These are phyloP conservation scores for Claviceps sp. DNA, from an alignment of 2,329 filamentous ascomycete genomes.

Conservation along the genomic window DNA sequence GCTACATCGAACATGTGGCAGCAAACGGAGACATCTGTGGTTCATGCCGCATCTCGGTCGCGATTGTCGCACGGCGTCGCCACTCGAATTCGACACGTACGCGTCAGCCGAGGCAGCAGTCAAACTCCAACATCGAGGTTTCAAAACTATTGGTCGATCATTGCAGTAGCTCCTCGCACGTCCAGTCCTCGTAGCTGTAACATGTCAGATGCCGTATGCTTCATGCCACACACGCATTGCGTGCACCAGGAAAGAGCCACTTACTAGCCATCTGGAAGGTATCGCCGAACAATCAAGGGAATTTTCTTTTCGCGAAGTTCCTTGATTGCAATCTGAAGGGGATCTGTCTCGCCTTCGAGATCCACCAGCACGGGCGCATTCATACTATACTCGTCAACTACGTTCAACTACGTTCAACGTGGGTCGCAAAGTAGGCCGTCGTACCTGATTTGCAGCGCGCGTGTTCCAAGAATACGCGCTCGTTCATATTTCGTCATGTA, in stretches of 20 bases:
- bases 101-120: constrained; percentile 4
- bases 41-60: too few relatives aligned
- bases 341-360: constrained; percentile 93
- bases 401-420: too few relatives aligned
- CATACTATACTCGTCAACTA: constrained; percentile 47
- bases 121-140: constrained; percentile 6
- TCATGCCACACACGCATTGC: neutral
- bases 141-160: constrained; percentile 16
- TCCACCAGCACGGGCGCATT: constrained; percentile 95
- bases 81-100: neutral
- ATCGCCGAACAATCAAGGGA: constrained; percentile 83
- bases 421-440: constrained; percentile 20
- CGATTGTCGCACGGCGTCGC: neutral
- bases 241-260: constrained; percentile 22
- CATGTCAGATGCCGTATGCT: constrained; percentile 6
- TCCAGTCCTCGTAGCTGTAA: constrained; percentile 95
- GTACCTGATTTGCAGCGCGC: constrained; percentile 90
- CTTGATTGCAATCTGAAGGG: constrained; percentile 92
- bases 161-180: constrained; percentile 82
- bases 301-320: constrained; percentile 98
- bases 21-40: neutral
- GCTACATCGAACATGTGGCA: neutral
- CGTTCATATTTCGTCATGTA: constrained; percentile 99
- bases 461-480: constrained; percentile 82
- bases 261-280: constrained; percentile 92